Evolutionary conservation across 192 early-diverging fungal genomes (phyloP).

Genomic region (Coemansia umbellata): DNA sequence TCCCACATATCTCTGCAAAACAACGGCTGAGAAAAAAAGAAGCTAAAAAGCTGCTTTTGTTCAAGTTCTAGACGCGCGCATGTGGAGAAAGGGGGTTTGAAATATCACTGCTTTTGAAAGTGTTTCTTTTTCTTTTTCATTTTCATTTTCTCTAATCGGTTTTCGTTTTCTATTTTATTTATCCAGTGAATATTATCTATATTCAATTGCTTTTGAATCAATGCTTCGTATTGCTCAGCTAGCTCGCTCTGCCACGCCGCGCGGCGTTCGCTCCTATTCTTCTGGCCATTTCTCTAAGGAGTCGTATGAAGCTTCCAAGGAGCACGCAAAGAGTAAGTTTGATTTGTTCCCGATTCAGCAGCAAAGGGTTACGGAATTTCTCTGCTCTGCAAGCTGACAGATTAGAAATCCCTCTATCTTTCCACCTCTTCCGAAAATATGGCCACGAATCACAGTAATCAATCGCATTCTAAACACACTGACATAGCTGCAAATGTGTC

Average conservation of each 20-base stretch:
- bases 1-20: no score
- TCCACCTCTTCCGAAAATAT: no score
- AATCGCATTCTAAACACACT: no score
- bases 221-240: conserved; percentile 41
- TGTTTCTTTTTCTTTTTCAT: conserved; percentile 4
- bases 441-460: no score
- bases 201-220: not conserved
- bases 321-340: conserved; percentile 41
- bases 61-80: no score
- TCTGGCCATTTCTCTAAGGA: conserved; percentile 23
- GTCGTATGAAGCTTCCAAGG: conserved; percentile 38
- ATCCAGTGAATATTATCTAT: not conserved
- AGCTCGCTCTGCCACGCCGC: conserved; percentile 34
- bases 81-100: no score
- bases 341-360: not conserved
- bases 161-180: not conserved
- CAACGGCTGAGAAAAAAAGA: no score
- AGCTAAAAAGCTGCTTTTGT: no score
- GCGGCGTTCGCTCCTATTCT: conserved; percentile 41
- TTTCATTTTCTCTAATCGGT: not conserved
- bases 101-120: no score
- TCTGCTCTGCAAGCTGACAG: not conserved
- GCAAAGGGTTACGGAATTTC: not conserved
- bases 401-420: no score
- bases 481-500: no score